Evolutionary conservation across 352 stramenopile genomes (phyloP).

Genomic region (Phytophthora sojae): DNA sequence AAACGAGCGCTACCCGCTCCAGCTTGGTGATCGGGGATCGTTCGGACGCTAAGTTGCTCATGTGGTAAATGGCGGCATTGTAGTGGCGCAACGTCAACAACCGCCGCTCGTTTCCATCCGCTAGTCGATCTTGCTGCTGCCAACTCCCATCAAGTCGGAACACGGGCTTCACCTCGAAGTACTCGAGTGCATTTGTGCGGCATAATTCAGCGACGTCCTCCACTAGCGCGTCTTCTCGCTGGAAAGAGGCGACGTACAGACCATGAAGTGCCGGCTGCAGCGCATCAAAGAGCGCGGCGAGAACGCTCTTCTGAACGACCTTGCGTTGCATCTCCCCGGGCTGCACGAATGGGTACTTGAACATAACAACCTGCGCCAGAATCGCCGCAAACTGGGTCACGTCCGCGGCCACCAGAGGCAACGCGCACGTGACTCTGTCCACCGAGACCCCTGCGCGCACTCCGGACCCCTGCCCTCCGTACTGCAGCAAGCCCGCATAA

Average conservation of each 20-base stretch:
- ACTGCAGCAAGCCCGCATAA: constrained; percentile 45
- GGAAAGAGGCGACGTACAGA: constrained; percentile 61
- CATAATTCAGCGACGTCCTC: constrained; percentile 38
- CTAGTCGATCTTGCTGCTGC: constrained; percentile 1
- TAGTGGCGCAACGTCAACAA: constrained; percentile 50
- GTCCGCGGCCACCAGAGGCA: constrained; percentile 60
- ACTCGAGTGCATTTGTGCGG: constrained; percentile 34
- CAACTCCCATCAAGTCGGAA: constrained; percentile 69
- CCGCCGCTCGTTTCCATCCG: constrained; percentile 34
- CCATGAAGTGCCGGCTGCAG: constrained; percentile 69
- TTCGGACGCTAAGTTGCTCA: constrained; percentile 55
- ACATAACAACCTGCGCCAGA: constrained; percentile 61
- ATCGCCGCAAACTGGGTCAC: constrained; percentile 62
- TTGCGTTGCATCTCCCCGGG: constrained; percentile 3
- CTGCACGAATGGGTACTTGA: constrained; percentile 56
- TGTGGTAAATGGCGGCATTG: constrained; percentile 42
- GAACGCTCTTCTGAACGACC: constrained; percentile 49
- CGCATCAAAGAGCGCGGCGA: constrained; percentile 69
- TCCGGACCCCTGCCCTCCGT: constrained; percentile 20
- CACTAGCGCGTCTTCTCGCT: constrained; percentile 55
- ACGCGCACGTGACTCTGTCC: constrained; percentile 30
- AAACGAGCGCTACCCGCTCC: constrained; percentile 51
- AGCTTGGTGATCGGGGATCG: constrained; percentile 69
- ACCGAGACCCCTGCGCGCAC: constrained; percentile 5
- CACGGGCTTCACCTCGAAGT: constrained; percentile 49